A percentile compares a stretch with the other conserved stretches of the same genome.
Evolutionary conservation across 441 rosid genomes (phyloP).

Genomic region (Pelargonium myrrhifolium): DNA sequence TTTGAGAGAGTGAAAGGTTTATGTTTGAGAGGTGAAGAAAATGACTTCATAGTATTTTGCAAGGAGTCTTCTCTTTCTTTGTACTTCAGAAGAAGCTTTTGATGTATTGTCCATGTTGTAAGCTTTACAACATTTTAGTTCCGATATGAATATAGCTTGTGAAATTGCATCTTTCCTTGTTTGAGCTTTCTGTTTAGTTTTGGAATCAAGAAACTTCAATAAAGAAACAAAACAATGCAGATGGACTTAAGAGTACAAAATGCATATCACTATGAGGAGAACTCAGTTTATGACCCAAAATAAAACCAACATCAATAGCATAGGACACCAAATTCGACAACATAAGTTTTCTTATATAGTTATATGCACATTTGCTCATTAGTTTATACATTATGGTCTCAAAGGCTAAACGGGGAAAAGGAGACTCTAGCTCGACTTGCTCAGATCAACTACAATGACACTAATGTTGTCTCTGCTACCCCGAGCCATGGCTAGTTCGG

Average conservation of each 20-base stretch:
- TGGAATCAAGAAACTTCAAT: too few species aligned
- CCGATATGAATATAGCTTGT: neutral
- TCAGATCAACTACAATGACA: conserved; percentile 10
- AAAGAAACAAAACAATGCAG: too few species aligned
- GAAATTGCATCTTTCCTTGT: neutral
- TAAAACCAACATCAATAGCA: too few species aligned
- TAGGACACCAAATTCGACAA: too few species aligned
- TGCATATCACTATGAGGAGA: too few species aligned
- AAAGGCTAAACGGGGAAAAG: neutral
- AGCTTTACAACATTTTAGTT: neutral
- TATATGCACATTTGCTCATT: too few species aligned
- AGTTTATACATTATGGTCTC: too few species aligned
- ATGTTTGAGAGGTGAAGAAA: conserved; percentile 21
- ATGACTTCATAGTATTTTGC: conserved; percentile 28
- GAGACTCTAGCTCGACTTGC: neutral
- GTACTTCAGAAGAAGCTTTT: conserved; percentile 13
- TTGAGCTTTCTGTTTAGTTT: too few species aligned
- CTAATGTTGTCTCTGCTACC: conserved; percentile 8
- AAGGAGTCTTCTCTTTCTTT: conserved; percentile 19
- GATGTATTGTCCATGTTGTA: conserved; percentile 1
- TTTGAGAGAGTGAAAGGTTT: conserved; percentile 28
- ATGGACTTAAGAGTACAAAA: too few species aligned
- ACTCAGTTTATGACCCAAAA: too few species aligned
- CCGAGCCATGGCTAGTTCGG: neutral
- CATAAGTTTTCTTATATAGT: too few species aligned